A percentile compares a stretch with the other conserved stretches of the same genome.
Evolutionary conservation across 192 early-diverging fungal genomes (phyloP).

Genomic region (Piromyces sp.): DNA sequence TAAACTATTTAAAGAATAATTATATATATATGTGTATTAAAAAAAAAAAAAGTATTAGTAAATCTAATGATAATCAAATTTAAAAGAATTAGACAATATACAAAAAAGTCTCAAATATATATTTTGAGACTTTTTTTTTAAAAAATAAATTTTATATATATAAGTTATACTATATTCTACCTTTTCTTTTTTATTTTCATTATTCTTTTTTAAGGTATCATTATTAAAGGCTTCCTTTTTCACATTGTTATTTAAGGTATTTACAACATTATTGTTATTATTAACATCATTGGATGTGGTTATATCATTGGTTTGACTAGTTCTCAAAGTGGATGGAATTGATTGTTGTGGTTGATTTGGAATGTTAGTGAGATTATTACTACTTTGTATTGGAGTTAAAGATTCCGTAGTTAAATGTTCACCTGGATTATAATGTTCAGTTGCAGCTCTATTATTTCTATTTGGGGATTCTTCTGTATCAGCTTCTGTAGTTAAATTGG

Average conservation of each 20-base stretch:
- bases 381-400: neutral
- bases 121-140: too few relatives aligned
- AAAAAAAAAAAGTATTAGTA: too few relatives aligned
- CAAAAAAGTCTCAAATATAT: too few relatives aligned
- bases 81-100: too few relatives aligned
- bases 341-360: neutral
- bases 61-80: too few relatives aligned
- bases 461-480: neutral
- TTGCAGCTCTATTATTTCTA: neutral
- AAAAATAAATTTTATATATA: too few relatives aligned
- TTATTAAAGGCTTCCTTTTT: neutral
- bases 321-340: neutral
- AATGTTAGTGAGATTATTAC: neutral
- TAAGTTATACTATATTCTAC: too few relatives aligned
- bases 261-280: neutral
- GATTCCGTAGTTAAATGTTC: neutral
- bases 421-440: neutral
- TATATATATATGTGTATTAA: too few relatives aligned
- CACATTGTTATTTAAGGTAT: neutral
- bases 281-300: neutral
- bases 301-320: neutral
- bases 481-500: neutral
- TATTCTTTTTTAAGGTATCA: neutral
- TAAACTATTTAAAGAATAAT: neutral
- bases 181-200: neutral